Evolutionary conservation across 129 eudicot species (phyloP), one percentile per base, ranked within the genome.

Genomic region (Dittrichia graveolens): DNA sequence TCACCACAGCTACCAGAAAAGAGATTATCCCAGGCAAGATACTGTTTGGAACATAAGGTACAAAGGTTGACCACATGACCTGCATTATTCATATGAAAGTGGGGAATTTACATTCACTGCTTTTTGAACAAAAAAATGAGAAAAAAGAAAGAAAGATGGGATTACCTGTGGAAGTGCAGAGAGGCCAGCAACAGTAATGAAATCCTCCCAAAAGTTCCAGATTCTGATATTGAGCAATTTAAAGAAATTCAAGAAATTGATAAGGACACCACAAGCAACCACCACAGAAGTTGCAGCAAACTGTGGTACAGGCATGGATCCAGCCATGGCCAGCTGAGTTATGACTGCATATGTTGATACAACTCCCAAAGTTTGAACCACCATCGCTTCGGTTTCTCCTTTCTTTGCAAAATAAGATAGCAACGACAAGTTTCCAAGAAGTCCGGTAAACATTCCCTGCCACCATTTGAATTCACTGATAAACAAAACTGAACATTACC

Each of bases 31-130:
- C 99, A 0, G 97, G 99, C 71, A 95, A 87, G 64, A 90, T 71
- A 50, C 88, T 88, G 38, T 95, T 86, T 16, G 99, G 97, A 40
- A 95, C 74, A 60, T 82, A 88, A 5, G 99, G 99, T 34, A 90
- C 83, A 61, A 95, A 95, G 1, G 99, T 95, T n/a, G 97, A 90
- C 99, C 99, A 95, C 99, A 95, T 90, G 41, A 95, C 99, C 99
- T 95, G 84, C 56, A 85, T 78, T 56, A 65, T 5, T 60, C 7
- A 50, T 58, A 7, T 65, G 14, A 63, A 45, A 34, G 2, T 57
- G 65, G 14, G 13, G 48, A 46, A 38, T 48, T 52, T 39, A 78
- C 38, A 46, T 34, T 43, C 37, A 40, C 57, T 0, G 9, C 18
- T 10, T 65, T 50, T 62, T 35, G 2, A 16, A 35, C n/a, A 8